Percentiles rank a stretch among this genome's conserved stretches.
These are phyloP conservation scores for Spathaspora sp. DNA, from an alignment of 1,139 yeast species.

Conservation along the genomic window DNA sequence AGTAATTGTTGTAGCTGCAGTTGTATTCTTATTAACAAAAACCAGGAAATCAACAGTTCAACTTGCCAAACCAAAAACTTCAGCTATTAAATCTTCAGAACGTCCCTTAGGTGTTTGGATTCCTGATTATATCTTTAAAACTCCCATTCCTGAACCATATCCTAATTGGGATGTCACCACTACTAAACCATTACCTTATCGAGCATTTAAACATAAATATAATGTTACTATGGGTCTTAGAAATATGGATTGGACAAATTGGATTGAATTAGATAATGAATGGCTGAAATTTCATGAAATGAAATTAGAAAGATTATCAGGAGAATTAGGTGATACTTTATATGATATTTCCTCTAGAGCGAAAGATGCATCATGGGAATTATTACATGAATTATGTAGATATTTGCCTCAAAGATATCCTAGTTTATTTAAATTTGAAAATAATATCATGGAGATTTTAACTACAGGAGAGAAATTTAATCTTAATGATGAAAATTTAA, in stretches of 20 bases:
- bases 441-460: constrained; percentile 49
- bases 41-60: not conserved
- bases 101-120: constrained; percentile 45
- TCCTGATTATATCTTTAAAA: constrained; percentile 45
- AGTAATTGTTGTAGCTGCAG: not conserved
- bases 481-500: constrained; percentile 29
- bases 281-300: constrained; percentile 56
- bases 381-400: constrained; percentile 50
- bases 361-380: constrained; percentile 55
- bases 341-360: constrained; percentile 56
- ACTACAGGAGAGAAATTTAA: constrained; percentile 48
- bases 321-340: constrained; percentile 44
- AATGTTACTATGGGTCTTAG: constrained; percentile 64
- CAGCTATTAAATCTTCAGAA: constrained; percentile 6
- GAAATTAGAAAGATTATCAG: constrained; percentile 46
- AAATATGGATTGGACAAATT: constrained; percentile 53
- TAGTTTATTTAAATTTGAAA: constrained; percentile 44
- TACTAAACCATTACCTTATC: constrained; percentile 58
- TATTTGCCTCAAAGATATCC: constrained; percentile 63
- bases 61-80: constrained; percentile 5
- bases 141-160: constrained; percentile 50
- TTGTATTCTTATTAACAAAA: not conserved
- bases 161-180: constrained; percentile 49
- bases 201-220: constrained; percentile 63
- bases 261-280: constrained; percentile 69